Conservation (phyloP, 208 protist genomes). For the Trypanosoma platydactyli region DNA sequence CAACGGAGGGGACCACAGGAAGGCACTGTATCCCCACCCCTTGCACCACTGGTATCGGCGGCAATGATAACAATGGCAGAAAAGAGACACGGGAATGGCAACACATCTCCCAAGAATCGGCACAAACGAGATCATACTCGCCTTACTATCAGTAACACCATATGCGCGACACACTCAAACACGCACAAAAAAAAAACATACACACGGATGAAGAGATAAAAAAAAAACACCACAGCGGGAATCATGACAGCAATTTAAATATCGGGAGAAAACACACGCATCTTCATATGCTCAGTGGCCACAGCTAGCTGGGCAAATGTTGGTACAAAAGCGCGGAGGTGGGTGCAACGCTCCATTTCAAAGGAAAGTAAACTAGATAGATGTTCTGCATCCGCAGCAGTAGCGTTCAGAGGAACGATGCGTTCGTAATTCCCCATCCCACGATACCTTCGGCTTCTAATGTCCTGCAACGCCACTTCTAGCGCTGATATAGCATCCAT, state of each 20-base stretch:
- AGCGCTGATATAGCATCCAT: constrained; percentile 28
- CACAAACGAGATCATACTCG: too few relatives aligned
- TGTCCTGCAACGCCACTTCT: constrained; percentile 27
- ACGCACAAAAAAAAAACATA: too few relatives aligned
- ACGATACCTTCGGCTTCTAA: constrained; percentile 17
- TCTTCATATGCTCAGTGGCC: constrained; percentile 53
- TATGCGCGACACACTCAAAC: too few relatives aligned
- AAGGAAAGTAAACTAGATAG: constrained; percentile 55
- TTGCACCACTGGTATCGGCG: too few relatives aligned
- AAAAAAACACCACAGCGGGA: not conserved
- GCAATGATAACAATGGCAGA: too few relatives aligned
- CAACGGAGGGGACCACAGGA: too few relatives aligned
- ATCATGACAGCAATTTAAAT: not conserved
- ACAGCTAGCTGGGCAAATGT: constrained; percentile 79
- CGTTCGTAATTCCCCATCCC: constrained; percentile 12
- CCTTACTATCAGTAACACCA: too few relatives aligned
- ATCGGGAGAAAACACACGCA: constrained; percentile 11
- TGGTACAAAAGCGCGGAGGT: constrained; percentile 69
- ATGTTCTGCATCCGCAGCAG: constrained; percentile 48
- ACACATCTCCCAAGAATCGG: too few relatives aligned
- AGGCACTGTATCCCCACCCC: too few relatives aligned
- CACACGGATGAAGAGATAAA: not conserved
- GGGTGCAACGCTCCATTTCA: constrained; percentile 56
- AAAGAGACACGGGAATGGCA: too few relatives aligned
- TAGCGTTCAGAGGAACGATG: constrained; percentile 37